Evolutionary conservation across 2,329 filamentous ascomycete genomes (phyloP), one percentile per base, ranked within the genome.

Genomic region (Fusarium sp.): DNA sequence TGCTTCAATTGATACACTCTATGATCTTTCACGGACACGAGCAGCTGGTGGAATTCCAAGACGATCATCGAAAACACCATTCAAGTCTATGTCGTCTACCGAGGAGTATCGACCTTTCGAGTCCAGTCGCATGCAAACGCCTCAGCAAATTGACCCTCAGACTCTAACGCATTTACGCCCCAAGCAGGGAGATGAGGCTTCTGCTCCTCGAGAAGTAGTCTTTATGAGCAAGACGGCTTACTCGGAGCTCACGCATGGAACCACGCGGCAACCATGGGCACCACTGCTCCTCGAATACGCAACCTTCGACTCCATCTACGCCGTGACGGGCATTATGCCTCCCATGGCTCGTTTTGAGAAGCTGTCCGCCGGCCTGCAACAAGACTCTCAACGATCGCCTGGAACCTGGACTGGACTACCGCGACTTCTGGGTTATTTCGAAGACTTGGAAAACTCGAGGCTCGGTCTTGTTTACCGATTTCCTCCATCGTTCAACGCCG

Each of bases 381-480:
- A 85, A 26, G 85, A 87, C 58, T 83, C 86, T 0, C 86, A 86
- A 46, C 82, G 84, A 23, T 83, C 84, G 3, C 85, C 82, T 9
- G 85, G 82, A 27, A 86, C 90, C 4, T 92, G 86, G 84, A 90
- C 87, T 77, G 85, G 92, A 69, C 75, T 91, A 13, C 88, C 90
- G 18, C 85, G 87, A 26, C 81, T 92, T 46, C 80, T 91, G 15
- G 90, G 88, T 5, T 95, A 93, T 76, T 94, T 93, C 74, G 92
- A 95, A 77, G 92, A 95, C 74, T 85, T 91, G 57, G 87, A 89
- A 20, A 84, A 88, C 57, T 90, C 92, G 1, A 87, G 93, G 13
- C 88, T 94, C 58, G 93, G 92, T 8, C 84, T 95, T 14, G 87
- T 95, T 14, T 95, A 93, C 75, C 90, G 92, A 53, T 88, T 95